A percentile compares a stretch with the other conserved stretches of the same genome.
Evolutionary conservation across 2,329 filamentous ascomycete genomes (phyloP).

Genomic region (Fusarium longipes): DNA sequence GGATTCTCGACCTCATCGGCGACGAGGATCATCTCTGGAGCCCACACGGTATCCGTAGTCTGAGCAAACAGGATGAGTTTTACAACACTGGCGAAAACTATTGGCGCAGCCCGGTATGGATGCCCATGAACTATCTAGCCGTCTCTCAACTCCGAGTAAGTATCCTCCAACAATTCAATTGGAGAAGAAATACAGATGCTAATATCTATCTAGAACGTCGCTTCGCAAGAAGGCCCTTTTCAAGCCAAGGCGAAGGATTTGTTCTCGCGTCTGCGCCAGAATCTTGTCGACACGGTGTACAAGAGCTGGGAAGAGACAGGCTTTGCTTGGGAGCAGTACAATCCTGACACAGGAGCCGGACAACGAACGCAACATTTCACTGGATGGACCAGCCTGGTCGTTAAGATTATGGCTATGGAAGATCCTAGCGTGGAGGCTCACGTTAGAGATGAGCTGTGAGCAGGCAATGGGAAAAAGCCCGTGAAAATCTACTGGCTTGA

Average conservation of each 20-base stretch:
- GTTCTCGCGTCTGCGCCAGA: conserved; percentile 81
- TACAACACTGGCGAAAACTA: conserved; percentile 97
- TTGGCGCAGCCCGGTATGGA: conserved; percentile 94
- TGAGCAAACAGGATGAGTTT: conserved; percentile 84
- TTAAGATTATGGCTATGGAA: conserved; percentile 97
- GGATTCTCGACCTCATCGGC: conserved; percentile 79
- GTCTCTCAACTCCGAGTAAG: conserved; percentile 81
- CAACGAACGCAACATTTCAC: conserved; percentile 98
- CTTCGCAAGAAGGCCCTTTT: conserved; percentile 73
- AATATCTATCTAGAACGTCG: conserved; percentile 66
- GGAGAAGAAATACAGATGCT: conserved; percentile 10
- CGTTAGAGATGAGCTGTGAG: conserved; percentile 61
- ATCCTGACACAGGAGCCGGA: conserved; percentile 90
- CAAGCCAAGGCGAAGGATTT: conserved; percentile 75
- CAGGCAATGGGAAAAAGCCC: neutral
- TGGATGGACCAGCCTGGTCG: conserved; percentile 97
- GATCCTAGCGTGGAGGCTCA: conserved; percentile 62
- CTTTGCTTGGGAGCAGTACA: conserved; percentile 99
- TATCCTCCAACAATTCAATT: conserved; percentile 38
- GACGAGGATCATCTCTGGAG: conserved; percentile 92
- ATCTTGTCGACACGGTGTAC: conserved; percentile 90
- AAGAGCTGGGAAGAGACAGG: conserved; percentile 89
- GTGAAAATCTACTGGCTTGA: conserved; percentile 14
- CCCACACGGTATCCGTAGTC: conserved; percentile 84
- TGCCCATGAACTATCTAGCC: conserved; percentile 94